phyloP scores from a whole-genome alignment of 495 filamentous ascomycete genomes.

The Trichoderma erinaceum region DNA sequence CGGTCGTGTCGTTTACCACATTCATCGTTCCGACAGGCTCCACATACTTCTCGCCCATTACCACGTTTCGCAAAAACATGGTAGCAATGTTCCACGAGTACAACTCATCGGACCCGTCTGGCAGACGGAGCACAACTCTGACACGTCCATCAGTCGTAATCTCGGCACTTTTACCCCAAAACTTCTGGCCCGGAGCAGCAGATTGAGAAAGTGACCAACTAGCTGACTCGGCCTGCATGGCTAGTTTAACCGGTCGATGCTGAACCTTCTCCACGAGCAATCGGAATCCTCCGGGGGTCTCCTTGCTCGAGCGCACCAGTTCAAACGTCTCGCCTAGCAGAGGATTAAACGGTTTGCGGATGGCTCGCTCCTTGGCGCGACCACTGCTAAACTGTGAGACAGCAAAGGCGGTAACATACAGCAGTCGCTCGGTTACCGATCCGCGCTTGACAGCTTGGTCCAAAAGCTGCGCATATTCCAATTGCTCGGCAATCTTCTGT shows the following conservation, averaged over 20 bases:
- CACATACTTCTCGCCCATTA: conserved; percentile 96
- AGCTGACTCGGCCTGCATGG: conserved; percentile 81
- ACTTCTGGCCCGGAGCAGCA: conserved; percentile 86
- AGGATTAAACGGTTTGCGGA: conserved; percentile 97
- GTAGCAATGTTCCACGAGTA: conserved; percentile 83
- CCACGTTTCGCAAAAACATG: conserved; percentile 88
- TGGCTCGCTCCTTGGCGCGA: conserved; percentile 80
- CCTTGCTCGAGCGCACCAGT: conserved; percentile 75
- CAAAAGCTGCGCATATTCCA: conserved; percentile 83
- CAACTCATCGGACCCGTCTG: conserved; percentile 63
- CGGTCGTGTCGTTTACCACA: conserved; percentile 71
- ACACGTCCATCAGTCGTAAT: conserved; percentile 85
- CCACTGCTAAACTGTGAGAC: conserved; percentile 72
- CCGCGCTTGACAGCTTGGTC: conserved; percentile 61
- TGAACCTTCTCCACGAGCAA: conserved; percentile 89
- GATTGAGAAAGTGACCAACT: conserved; percentile 82
- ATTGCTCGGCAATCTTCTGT: conserved; percentile 78
- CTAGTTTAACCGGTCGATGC: conserved; percentile 86
- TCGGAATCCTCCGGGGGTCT: conserved; percentile 66
- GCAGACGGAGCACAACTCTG: conserved; percentile 55
- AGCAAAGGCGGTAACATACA: conserved; percentile 86
- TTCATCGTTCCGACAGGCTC: conserved; percentile 88
- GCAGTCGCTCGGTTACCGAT: conserved; percentile 60
- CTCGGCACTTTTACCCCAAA: conserved; percentile 96
- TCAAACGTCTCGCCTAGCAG: conserved; percentile 96